A percentile compares a stretch with the other conserved stretches of the same genome.
phyloP scores from a whole-genome alignment of 2,329 filamentous ascomycete genomes.

The Exophiala sideris region DNA sequence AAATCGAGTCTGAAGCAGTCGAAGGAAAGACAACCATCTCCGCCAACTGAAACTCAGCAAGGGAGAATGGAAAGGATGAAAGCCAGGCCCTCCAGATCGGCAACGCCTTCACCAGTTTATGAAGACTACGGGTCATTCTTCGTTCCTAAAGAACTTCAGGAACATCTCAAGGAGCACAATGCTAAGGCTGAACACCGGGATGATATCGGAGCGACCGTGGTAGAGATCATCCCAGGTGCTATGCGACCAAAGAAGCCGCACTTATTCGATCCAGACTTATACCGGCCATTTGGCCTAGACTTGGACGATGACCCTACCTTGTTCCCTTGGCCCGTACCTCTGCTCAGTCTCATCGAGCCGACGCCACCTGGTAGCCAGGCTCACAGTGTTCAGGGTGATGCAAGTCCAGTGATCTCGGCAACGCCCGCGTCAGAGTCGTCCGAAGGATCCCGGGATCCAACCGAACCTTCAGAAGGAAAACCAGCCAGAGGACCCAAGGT shows the following conservation, averaged over 20 bases:
- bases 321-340: constrained; percentile 47
- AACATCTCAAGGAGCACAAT: constrained; percentile 38
- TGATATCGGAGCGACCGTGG: constrained; percentile 21
- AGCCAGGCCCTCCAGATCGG: constrained; percentile 31
- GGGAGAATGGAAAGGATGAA: constrained; percentile 32
- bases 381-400: constrained; percentile 31
- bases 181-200: constrained; percentile 21
- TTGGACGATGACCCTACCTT: constrained; percentile 24
- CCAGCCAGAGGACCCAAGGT: constrained; percentile 52
- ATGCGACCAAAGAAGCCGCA: constrained; percentile 7
- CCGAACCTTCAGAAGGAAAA: constrained; percentile 43
- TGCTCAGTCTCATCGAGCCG: constrained; percentile 56
- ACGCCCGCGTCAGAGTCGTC: not conserved
- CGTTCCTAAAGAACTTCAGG: constrained; percentile 39
- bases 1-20: constrained; percentile 31
- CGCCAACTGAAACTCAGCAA: constrained; percentile 20
- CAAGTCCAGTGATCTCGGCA: constrained; percentile 33
- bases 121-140: constrained; percentile 45
- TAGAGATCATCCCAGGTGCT: constrained; percentile 26
- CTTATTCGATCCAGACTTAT: constrained; percentile 24
- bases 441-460: constrained; percentile 37
- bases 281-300: constrained; percentile 25
- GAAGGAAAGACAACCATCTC: constrained; percentile 10
- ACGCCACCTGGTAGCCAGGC: constrained; percentile 46
- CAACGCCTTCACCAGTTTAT: constrained; percentile 35